Conservation (phyloP, 305 asterid genomes). For the Stenogyne calaminthoides region DNA sequence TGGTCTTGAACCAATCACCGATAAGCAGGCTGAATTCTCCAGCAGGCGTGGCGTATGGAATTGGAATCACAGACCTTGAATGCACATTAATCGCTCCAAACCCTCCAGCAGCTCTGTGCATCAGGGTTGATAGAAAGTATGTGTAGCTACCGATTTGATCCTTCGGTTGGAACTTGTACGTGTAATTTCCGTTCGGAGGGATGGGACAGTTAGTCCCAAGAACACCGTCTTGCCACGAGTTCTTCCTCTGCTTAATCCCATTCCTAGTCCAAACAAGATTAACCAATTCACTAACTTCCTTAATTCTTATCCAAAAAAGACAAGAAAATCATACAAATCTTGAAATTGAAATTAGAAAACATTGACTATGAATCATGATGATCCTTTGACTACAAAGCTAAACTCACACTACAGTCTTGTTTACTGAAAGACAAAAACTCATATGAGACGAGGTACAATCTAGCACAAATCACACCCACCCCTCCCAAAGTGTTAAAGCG, state of each 20-base stretch:
- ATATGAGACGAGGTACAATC: no score
- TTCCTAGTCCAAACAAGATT: slow-evolving; percentile 59
- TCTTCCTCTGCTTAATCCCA: slow-evolving; percentile 95
- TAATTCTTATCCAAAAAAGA: not conserved
- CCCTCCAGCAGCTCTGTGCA: slow-evolving; percentile 93
- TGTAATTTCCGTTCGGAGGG: slow-evolving; percentile 75
- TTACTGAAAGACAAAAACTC: no score
- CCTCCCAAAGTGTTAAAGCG: no score
- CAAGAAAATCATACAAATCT: not conserved
- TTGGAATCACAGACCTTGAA: slow-evolving; percentile 82
- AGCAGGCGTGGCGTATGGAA: slow-evolving; percentile 78
- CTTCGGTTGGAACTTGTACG: slow-evolving; percentile 85
- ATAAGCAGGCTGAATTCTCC: slow-evolving; percentile 82
- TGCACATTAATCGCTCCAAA: slow-evolving; percentile 76
- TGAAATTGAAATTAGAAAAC: not conserved
- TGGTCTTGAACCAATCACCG: slow-evolving; percentile 80
- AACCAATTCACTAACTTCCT: not conserved
- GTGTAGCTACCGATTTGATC: slow-evolving; percentile 95
- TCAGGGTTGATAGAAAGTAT: slow-evolving; percentile 81
- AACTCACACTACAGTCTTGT: slow-evolving; percentile 4
- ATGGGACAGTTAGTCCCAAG: slow-evolving; percentile 91
- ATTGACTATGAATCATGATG: not conserved
- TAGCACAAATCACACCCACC: no score
- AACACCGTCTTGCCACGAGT: slow-evolving; percentile 98
- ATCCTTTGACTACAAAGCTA: no score